Conservation (phyloP, 2,329 filamentous ascomycete genomes). For the Diaporthe destruens region DNA sequence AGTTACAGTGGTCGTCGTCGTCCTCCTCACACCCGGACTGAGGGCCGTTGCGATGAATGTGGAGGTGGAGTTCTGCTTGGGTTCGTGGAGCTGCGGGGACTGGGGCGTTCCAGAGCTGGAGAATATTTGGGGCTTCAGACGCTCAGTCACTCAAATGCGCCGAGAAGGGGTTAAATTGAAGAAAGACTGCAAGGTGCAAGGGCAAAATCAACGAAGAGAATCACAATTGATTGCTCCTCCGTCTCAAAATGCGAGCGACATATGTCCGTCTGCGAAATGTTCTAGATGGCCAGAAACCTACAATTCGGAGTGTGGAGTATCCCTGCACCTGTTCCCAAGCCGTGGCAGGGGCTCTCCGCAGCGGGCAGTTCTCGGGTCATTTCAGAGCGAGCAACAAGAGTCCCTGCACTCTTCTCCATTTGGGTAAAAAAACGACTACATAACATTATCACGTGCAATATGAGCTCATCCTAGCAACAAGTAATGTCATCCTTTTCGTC, state of each 20-base stretch:
- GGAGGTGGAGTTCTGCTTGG: not conserved
- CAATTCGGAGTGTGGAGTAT: constrained; percentile 28
- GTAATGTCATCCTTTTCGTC: not conserved
- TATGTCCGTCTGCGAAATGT: not conserved
- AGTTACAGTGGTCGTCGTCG: not conserved
- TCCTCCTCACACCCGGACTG: not conserved
- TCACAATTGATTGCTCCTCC: not conserved
- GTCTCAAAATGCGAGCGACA: not conserved
- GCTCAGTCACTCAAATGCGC: not conserved
- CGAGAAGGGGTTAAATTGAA: not conserved
- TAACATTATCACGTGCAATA: not conserved
- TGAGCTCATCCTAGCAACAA: not conserved
- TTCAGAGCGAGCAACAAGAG: constrained; percentile 22
- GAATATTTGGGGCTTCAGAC: not conserved
- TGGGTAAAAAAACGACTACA: not conserved
- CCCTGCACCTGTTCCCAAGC: constrained; percentile 8
- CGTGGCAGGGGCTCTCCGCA: not conserved
- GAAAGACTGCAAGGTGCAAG: not conserved
- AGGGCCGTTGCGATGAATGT: constrained; percentile 1
- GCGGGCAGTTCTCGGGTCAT: constrained; percentile 27
- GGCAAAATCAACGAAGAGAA: too few species aligned
- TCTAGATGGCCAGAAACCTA: constrained; percentile 17
- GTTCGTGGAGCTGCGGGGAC: constrained; percentile 17
- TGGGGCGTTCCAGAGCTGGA: not conserved
- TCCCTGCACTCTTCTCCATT: not conserved